These are phyloP conservation scores for Lotus japonicus DNA, from an alignment of 306 rosid species.

Conservation along the genomic window DNA sequence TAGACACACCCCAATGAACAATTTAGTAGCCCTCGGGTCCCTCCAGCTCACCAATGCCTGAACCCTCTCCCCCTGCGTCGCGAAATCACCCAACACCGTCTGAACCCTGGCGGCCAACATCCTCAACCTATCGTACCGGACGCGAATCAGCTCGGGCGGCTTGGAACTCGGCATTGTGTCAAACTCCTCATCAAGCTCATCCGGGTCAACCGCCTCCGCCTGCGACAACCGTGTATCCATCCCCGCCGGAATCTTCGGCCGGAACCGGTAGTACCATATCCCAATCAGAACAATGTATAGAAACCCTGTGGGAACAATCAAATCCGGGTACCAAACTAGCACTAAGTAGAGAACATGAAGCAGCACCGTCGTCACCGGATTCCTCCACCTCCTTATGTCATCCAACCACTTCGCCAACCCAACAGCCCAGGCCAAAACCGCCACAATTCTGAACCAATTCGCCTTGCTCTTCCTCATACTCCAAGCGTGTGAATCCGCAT, in stretches of 20 bases:
- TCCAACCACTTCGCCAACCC: constrained; percentile 91
- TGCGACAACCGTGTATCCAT: constrained; percentile 82
- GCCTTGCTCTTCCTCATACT: constrained; percentile 93
- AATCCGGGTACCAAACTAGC: constrained; percentile 97
- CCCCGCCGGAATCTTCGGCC: constrained; percentile 81
- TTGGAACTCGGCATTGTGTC: constrained; percentile 88
- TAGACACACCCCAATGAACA: constrained; percentile 38
- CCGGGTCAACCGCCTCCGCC: constrained; percentile 71
- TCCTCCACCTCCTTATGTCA: constrained; percentile 73
- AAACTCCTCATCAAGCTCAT: constrained; percentile 83
- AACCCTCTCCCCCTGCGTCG: constrained; percentile 85
- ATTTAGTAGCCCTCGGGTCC: constrained; percentile 83
- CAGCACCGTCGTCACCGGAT: constrained; percentile 68
- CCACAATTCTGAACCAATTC: constrained; percentile 91
- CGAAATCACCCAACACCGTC: constrained; percentile 91
- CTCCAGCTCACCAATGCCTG: constrained; percentile 92
- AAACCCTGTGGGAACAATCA: constrained; percentile 81
- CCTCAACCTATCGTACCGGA: constrained; percentile 73
- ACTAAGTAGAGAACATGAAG: constrained; percentile 73
- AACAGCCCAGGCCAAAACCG: constrained; percentile 75
- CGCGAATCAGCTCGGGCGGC: constrained; percentile 54
- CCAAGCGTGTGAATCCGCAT: constrained; percentile 88
- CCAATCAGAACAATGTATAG: constrained; percentile 78
- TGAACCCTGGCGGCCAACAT: constrained; percentile 83
- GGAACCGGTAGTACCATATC: constrained; percentile 83